phyloP scores from a whole-genome alignment of 805 yeast genomes.

The Metschnikowia sp. region DNA sequence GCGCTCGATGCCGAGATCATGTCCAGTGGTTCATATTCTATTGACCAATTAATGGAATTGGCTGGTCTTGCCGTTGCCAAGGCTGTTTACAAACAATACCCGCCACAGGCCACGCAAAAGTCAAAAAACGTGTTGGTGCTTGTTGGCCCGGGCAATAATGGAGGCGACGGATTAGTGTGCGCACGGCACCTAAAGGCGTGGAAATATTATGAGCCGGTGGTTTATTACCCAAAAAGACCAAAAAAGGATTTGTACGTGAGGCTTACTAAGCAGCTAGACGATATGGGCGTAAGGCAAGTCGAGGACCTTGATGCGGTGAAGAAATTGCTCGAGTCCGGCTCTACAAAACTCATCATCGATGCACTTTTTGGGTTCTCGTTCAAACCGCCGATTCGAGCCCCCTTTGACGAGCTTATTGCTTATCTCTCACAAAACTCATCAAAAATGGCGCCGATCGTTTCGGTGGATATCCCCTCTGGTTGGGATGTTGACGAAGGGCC shows the following conservation, averaged over 20 bases:
- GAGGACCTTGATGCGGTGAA: constrained; percentile 34
- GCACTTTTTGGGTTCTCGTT: constrained; percentile 92
- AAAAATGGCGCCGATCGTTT: constrained; percentile 59
- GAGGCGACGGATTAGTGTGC: constrained; percentile 96
- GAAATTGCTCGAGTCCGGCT: constrained; percentile 4
- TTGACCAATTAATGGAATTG: constrained; percentile 91
- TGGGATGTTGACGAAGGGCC: constrained; percentile 93
- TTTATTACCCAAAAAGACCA: constrained; percentile 72
- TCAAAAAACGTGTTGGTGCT: constrained; percentile 52
- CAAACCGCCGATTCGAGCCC: constrained; percentile 80
- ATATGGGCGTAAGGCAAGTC: constrained; percentile 61
- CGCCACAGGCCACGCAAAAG: constrained; percentile 35
- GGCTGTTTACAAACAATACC: constrained; percentile 67
- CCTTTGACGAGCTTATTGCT: constrained; percentile 51
- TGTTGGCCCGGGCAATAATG: constrained; percentile 95
- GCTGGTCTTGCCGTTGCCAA: constrained; percentile 96
- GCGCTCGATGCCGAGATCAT: constrained; percentile 80
- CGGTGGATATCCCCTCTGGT: constrained; percentile 92
- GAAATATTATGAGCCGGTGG: constrained; percentile 66
- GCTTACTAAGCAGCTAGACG: constrained; percentile 62
- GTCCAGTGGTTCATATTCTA: constrained; percentile 77
- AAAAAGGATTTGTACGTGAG: constrained; percentile 56
- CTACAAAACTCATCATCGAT: constrained; percentile 54
- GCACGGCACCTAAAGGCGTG: constrained; percentile 84
- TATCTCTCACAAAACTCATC: constrained; percentile 29